Percentiles rank a stretch among this genome's conserved stretches.
Conservation (phyloP, 345 rosid genomes). For the Eucalyptus regnans region DNA sequence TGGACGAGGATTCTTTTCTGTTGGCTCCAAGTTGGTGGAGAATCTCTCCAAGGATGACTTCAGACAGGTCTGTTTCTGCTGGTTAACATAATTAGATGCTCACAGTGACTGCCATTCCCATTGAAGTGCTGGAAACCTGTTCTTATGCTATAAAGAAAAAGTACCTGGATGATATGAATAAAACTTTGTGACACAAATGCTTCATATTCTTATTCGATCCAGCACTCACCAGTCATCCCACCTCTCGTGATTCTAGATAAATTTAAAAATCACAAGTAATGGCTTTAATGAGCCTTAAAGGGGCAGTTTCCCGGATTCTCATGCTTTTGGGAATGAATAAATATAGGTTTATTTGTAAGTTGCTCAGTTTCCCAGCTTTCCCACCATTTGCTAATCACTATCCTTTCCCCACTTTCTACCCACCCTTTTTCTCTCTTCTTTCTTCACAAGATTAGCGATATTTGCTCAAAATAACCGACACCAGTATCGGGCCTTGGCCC, state of each 20-base stretch:
- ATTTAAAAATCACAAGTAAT: not conserved
- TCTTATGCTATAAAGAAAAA: not conserved
- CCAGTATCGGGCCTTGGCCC: not conserved
- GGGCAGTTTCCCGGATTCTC: not conserved
- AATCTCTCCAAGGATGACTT: slow-evolving; percentile 22
- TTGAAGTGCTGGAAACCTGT: not conserved
- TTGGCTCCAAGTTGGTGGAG: slow-evolving; percentile 53
- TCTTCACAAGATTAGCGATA: not conserved
- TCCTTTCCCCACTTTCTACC: not conserved
- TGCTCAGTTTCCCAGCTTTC: not conserved
- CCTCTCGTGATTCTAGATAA: not conserved
- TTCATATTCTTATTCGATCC: not conserved
- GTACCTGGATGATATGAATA: not conserved
- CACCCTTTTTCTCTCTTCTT: not conserved
- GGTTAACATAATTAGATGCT: not conserved
- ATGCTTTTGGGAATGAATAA: not conserved
- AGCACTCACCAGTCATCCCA: not conserved
- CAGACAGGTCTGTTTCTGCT: slow-evolving; percentile 26
- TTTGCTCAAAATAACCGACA: not conserved
- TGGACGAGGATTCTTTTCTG: slow-evolving; percentile 55
- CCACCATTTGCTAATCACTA: not conserved
- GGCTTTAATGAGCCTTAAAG: not conserved
- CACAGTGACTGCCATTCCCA: not conserved
- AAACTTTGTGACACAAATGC: not conserved
- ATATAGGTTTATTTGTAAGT: not conserved